Conservation (phyloP, 108 stramenopile species). For the Skeletonema menzelii region DNA sequence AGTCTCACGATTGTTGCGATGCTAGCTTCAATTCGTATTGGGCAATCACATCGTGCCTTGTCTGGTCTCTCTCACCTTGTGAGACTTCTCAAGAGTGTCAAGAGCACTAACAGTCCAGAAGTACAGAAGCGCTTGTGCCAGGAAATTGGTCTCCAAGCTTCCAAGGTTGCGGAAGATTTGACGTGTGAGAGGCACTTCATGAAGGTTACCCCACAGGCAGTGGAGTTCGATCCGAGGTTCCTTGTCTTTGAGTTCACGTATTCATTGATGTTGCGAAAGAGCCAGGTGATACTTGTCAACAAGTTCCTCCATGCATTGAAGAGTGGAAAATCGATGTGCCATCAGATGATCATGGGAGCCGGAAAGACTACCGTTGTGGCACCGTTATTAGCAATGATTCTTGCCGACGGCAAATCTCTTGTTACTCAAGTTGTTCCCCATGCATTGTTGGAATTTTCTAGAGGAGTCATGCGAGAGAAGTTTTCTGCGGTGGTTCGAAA, state of each 20-base stretch:
- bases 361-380: conserved; percentile 99
- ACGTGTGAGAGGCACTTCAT: conserved; percentile 89
- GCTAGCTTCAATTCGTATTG: conserved; percentile 88
- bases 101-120: conserved; percentile 51
- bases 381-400: conserved; percentile 95
- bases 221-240: conserved; percentile 94
- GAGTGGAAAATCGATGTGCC: conserved; percentile 87
- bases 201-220: conserved; percentile 68
- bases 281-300: conserved; percentile 96
- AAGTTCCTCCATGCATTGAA: conserved; percentile 83
- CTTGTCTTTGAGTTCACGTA: conserved; percentile 98
- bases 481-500: conserved; percentile 96
- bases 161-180: conserved; percentile 78
- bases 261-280: conserved; percentile 91
- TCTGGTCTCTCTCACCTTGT: conserved; percentile 70
- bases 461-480: conserved; percentile 95
- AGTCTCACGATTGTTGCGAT: conserved; percentile 90
- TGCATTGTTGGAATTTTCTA: conserved; percentile 96
- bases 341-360: conserved; percentile 99
- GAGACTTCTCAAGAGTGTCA: conserved; percentile 65
- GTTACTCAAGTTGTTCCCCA: conserved; percentile 98
- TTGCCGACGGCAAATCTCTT: conserved; percentile 95
- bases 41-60: conserved; percentile 84
- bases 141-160: conserved; percentile 83
- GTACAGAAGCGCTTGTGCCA: conserved; percentile 62